Percentiles rank a stretch among this genome's conserved stretches.
These are phyloP conservation scores for Vitellaria paradoxa DNA, from an alignment of 179 eudicot species.

Conservation along the genomic window DNA sequence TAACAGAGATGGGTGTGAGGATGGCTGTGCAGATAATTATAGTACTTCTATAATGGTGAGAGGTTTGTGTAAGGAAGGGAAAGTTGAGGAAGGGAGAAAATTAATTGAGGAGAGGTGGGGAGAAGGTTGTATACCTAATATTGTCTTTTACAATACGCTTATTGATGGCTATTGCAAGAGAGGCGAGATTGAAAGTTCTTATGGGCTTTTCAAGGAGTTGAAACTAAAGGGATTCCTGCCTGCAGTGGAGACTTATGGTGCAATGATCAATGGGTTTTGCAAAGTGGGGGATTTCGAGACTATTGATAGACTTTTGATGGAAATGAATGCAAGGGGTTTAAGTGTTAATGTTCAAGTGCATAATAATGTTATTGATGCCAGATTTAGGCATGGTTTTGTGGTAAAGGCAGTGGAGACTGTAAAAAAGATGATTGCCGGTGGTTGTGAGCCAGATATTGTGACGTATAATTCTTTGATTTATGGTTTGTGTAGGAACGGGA, in stretches of 20 bases:
- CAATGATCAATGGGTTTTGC: conserved; percentile 65
- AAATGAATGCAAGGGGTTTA: conserved; percentile 71
- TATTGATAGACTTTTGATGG: conserved; percentile 58
- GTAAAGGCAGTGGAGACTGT: conserved; percentile 49
- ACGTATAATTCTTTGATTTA: conserved; percentile 68
- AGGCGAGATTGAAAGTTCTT: conserved; percentile 55
- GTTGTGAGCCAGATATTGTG: conserved; percentile 65
- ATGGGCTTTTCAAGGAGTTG: conserved; percentile 50
- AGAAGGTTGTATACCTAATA: conserved; percentile 69
- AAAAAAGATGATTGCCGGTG: conserved; percentile 47
- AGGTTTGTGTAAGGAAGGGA: conserved; percentile 73
- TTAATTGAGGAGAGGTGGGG: conserved; percentile 89
- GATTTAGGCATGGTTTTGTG: conserved; percentile 43
- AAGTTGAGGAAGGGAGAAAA: conserved; percentile 67
- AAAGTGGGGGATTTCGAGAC: conserved; percentile 54
- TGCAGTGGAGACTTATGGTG: conserved; percentile 76
- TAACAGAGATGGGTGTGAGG: conserved; percentile 37
- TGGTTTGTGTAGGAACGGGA: conserved; percentile 55
- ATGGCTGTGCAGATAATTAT: conserved; percentile 57
- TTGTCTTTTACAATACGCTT: conserved; percentile 75
- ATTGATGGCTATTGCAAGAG: conserved; percentile 79
- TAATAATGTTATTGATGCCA: conserved; percentile 66
- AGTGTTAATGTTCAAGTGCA: conserved; percentile 47
- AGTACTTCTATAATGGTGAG: conserved; percentile 72
- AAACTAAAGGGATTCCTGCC: conserved; percentile 70